phyloP scores from a whole-genome alignment of 164 flowering plant genomes.

The Euptelea pleiosperma region DNA sequence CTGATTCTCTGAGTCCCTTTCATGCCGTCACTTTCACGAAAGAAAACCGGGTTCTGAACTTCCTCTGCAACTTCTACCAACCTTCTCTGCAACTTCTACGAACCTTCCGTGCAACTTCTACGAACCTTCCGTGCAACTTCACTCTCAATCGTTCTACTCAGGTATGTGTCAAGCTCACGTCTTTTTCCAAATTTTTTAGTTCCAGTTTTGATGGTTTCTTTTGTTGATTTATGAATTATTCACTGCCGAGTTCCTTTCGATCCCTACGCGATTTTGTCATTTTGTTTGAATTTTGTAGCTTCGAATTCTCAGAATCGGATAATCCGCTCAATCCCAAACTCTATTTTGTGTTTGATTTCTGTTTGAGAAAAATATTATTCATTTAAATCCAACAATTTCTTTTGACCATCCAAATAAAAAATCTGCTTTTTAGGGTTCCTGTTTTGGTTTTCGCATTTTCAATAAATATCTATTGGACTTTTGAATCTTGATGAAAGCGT shows the following conservation, averaged over 20 bases:
- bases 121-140: conserved; percentile 9
- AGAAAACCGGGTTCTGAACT: conserved; percentile 17
- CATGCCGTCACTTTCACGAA: conserved; percentile 9
- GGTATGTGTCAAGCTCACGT: conserved; percentile 7
- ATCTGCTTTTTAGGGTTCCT: no score
- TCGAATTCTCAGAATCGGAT: background rate
- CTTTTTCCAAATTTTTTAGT: background rate
- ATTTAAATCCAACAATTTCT: no score
- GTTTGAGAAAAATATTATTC: no score
- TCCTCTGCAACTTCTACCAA: no score
- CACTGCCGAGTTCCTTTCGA: conserved; percentile 7
- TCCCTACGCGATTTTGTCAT: conserved; percentile 10
- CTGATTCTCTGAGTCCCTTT: conserved; percentile 2
- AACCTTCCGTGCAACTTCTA: conserved; percentile 16
- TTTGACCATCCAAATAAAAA: no score
- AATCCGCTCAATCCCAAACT: background rate
- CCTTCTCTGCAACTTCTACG: no score
- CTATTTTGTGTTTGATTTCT: conserved; percentile 3
- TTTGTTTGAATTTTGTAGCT: conserved; percentile 5
- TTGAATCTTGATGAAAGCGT: no score
- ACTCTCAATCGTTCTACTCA: background rate
- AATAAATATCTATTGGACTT: no score
- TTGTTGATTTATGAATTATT: no score
- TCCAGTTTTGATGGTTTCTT: background rate
- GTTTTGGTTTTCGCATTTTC: no score